A percentile compares a stretch with the other conserved stretches of the same genome.
Evolutionary conservation across 768 basidiomycete genomes (phyloP).

Genomic region (Botryobasidium botryosum): DNA sequence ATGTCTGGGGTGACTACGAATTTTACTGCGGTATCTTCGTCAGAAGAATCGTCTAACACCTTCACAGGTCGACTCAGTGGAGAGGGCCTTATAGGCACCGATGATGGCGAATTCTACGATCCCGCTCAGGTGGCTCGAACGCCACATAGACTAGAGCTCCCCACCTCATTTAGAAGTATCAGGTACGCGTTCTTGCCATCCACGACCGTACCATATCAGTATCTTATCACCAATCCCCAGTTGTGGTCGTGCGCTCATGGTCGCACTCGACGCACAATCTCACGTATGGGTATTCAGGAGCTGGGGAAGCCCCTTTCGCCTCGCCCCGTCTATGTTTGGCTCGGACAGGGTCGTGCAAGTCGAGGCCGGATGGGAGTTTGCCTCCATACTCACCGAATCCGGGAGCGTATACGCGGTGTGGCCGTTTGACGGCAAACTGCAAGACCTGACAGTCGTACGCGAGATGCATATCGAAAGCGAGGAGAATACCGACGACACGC

Average conservation of each 20-base stretch:
- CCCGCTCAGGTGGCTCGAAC: slow-evolving; percentile 30
- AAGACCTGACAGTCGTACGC: slow-evolving; percentile 22
- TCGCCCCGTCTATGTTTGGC: slow-evolving; percentile 21
- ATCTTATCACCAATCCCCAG: slow-evolving; percentile 23
- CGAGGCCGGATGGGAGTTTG: slow-evolving; percentile 69
- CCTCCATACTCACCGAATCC: slow-evolving; percentile 51
- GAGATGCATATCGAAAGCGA: slow-evolving; percentile 29
- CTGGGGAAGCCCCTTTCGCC: slow-evolving; percentile 64
- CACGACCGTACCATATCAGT: slow-evolving; percentile 2
- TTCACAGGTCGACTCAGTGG: slow-evolving; percentile 44
- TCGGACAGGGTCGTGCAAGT: slow-evolving; percentile 32
- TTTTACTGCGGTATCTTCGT: background rate
- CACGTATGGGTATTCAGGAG: slow-evolving; percentile 58
- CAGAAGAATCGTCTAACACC: background rate
- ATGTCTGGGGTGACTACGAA: slow-evolving; percentile 59
- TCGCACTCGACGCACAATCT: slow-evolving; percentile 39
- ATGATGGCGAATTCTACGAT: slow-evolving; percentile 38
- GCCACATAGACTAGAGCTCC: slow-evolving; percentile 45
- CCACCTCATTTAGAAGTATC: slow-evolving; percentile 39
- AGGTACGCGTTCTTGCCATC: slow-evolving; percentile 29
- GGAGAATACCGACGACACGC: slow-evolving; percentile 19
- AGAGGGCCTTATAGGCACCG: slow-evolving; percentile 21
- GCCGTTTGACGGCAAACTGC: slow-evolving; percentile 36
- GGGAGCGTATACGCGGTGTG: slow-evolving; percentile 66
- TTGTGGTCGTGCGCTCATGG: slow-evolving; percentile 61